Evolutionary conservation across 305 asterid species (phyloP).

Genomic region (Lippia alba): DNA sequence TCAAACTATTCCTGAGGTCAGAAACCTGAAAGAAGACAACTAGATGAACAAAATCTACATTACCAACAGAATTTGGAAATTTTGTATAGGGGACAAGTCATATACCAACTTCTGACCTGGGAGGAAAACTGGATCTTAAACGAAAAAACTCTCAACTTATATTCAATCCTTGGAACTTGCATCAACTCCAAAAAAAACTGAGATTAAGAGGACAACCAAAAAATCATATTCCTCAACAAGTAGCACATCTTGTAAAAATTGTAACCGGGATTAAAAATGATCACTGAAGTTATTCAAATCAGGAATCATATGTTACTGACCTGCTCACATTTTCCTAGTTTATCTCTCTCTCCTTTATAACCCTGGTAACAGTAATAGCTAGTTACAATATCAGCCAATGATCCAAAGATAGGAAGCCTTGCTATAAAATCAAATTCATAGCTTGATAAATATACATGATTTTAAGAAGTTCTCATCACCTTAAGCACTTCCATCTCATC

Average conservation of each 20-base stretch:
- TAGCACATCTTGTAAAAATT: neutral
- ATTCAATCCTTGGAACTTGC: constrained; percentile 91
- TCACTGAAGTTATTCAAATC: constrained; percentile 23
- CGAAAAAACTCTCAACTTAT: constrained; percentile 85
- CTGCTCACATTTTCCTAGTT: constrained; percentile 94
- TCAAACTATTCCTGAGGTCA: constrained; percentile 80
- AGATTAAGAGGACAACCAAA: constrained; percentile 21
- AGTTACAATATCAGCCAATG: constrained; percentile 22
- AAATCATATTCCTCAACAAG: constrained; percentile 29
- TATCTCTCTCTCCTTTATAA: constrained; percentile 85
- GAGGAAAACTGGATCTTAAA: constrained; percentile 84
- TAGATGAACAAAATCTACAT: constrained; percentile 17
- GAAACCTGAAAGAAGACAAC: constrained; percentile 61
- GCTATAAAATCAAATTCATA: constrained; percentile 31
- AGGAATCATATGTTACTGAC: constrained; percentile 48
- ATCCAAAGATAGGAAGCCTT: constrained; percentile 9
- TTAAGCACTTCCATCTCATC: constrained; percentile 89
- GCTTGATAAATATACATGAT: constrained; percentile 25
- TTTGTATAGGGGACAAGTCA: constrained; percentile 28
- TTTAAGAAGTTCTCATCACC: constrained; percentile 47
- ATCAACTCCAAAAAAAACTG: constrained; percentile 93
- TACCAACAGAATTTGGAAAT: constrained; percentile 18
- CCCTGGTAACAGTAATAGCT: constrained; percentile 61
- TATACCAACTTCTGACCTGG: constrained; percentile 62
- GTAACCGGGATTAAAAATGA: constrained; percentile 24